phyloP scores from a whole-genome alignment of 345 rosid genomes.

The Reutealis trisperma region DNA sequence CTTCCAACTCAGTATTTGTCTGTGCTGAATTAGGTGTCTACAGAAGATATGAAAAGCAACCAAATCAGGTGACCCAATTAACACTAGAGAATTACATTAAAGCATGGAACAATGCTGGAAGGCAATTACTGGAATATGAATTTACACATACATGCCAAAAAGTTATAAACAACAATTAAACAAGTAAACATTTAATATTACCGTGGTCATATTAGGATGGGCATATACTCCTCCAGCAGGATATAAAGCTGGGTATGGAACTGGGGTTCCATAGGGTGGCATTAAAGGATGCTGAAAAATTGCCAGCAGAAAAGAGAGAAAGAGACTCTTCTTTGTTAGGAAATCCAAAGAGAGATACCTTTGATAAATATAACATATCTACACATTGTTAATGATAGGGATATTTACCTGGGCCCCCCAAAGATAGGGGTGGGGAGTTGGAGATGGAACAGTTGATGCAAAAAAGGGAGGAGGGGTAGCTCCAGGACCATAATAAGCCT shows the following conservation, averaged over 20 bases:
- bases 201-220: constrained; percentile 80
- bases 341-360: not conserved
- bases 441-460: constrained; percentile 83
- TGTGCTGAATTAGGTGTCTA: constrained; percentile 61
- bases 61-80: not conserved
- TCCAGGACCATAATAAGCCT: constrained; percentile 96
- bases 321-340: constrained; percentile 9
- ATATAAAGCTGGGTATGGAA: constrained; percentile 89
- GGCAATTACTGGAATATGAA: not conserved
- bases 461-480: constrained; percentile 81
- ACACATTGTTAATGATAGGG: not conserved
- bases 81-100: not conserved
- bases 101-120: not conserved
- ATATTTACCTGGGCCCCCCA: constrained; percentile 88
- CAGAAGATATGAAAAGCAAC: constrained; percentile 8
- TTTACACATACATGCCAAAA: not conserved
- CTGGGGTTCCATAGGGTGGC: constrained; percentile 88
- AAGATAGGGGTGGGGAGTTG: constrained; percentile 82
- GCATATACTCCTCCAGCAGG: constrained; percentile 91
- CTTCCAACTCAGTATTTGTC: constrained; percentile 47
- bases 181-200: constrained; percentile 26
- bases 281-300: constrained; percentile 79
- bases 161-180: not conserved
- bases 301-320: constrained; percentile 13
- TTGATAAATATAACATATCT: constrained; percentile 2